Base-by-base conservation (phyloP, 441 rosid genomes). In the Omphalea diandra region DNA sequence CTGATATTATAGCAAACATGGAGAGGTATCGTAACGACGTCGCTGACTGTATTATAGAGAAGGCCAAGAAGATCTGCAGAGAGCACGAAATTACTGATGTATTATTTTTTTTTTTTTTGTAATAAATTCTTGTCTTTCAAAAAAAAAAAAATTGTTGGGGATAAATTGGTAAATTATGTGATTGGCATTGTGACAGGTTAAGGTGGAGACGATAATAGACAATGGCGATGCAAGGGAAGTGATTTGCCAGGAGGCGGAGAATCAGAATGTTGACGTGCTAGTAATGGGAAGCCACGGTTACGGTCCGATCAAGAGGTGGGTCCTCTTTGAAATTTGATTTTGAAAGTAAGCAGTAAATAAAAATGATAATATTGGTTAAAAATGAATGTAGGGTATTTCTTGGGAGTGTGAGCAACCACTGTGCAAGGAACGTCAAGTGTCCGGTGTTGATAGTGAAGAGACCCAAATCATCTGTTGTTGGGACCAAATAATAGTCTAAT, bases 281-380 rank as follows among this genome's bases (percentile, higher is more conserved):
- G 89, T 86, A 18, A 81, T 86, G 87, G 93, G 93, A 7, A 80
- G 83, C 68, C 93, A 83, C 31, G 90, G 89, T 46, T 88, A 86
- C 56, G 89, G 93, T 49, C 70, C 70, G 8, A 80, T 88, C 75
- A 82, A 86, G 68, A 83, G 93, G 90, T 87, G 29, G 50, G 15
- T 46, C n/a, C n/a, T n/a, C n/a, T n/a, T n/a, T n/a, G n/a, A n/a
- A n/a, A n/a, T n/a, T n/a, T n/a, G n/a, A n/a, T n/a, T n/a, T n/a
- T n/a, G n/a, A n/a, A n/a, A n/a, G n/a, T n/a, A n/a, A n/a, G n/a
- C n/a, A n/a, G n/a, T n/a, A n/a, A n/a, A n/a, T n/a, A n/a, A n/a
- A n/a, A n/a, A n/a, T n/a, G n/a, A n/a, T n/a, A n/a, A n/a, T n/a
- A n/a, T n/a, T n/a, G n/a, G n/a, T n/a, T n/a, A n/a, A n/a, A n/a